These are phyloP conservation scores for Candida succiphila DNA, from an alignment of 805 yeast species.

Conservation along the genomic window DNA sequence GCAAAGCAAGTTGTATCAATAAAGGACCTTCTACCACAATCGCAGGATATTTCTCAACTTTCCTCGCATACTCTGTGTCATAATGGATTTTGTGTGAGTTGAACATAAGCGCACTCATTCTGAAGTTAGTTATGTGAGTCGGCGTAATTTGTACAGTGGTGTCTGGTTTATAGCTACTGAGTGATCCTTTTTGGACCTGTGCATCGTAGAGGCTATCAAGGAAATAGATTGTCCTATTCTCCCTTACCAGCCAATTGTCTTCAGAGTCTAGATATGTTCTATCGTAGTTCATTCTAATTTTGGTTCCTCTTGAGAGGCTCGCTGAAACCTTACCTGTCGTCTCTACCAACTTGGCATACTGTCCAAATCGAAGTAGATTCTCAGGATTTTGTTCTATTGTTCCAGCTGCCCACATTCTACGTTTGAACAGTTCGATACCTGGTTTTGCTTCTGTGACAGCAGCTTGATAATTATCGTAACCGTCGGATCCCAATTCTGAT, in stretches of 20 bases:
- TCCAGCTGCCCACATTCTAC: slow-evolving; percentile 82
- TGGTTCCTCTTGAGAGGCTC: slow-evolving; percentile 22
- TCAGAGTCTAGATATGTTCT: slow-evolving; percentile 30
- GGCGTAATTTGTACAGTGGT: slow-evolving; percentile 23
- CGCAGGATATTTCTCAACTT: slow-evolving; percentile 49
- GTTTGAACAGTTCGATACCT: slow-evolving; percentile 24
- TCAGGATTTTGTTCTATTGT: slow-evolving; percentile 29
- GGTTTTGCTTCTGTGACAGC: slow-evolving; percentile 26
- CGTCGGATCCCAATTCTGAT: slow-evolving; percentile 48
- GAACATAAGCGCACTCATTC: slow-evolving; percentile 69
- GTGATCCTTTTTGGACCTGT: neutral
- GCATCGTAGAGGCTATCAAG: slow-evolving; percentile 23
- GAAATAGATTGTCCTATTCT: slow-evolving; percentile 53
- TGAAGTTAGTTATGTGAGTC: slow-evolving; percentile 34
- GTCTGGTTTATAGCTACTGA: slow-evolving; percentile 8
- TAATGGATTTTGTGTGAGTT: slow-evolving; percentile 83
- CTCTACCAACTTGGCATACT: slow-evolving; percentile 42
- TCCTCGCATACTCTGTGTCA: slow-evolving; percentile 42
- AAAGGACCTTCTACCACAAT: slow-evolving; percentile 79
- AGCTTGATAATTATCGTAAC: slow-evolving; percentile 73
- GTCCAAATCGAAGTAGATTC: slow-evolving; percentile 26
- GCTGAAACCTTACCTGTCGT: slow-evolving; percentile 29
- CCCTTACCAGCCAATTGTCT: slow-evolving; percentile 29
- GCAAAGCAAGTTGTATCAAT: slow-evolving; percentile 47
- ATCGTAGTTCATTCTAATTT: slow-evolving; percentile 40